Evolutionary conservation across 2,329 filamentous ascomycete genomes (phyloP).

Genomic region (Aspergillus quadricinctus): DNA sequence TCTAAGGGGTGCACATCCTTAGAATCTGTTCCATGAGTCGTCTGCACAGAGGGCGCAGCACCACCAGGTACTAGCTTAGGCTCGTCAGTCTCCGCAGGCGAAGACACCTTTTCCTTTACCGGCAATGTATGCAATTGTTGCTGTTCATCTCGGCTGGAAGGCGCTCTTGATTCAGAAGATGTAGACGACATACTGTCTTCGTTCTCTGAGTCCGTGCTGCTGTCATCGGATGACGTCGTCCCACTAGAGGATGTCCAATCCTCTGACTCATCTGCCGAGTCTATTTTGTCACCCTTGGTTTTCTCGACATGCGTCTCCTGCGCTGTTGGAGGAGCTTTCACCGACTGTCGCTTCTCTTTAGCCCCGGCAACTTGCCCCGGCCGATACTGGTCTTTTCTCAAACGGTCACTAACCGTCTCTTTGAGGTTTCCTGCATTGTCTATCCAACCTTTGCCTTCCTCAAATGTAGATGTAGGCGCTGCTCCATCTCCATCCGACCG

Average conservation of each 20-base stretch:
- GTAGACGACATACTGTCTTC: conserved; percentile 21
- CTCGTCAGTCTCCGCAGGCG: background rate
- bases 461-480: conserved; percentile 59
- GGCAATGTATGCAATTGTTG: background rate
- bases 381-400: conserved; percentile 24
- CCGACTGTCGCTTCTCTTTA: conserved; percentile 24
- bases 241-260: conserved; percentile 38
- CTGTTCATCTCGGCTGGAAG: conserved; percentile 21
- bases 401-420: conserved; percentile 28
- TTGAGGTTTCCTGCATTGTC: conserved; percentile 73
- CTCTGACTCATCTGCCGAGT: conserved; percentile 21
- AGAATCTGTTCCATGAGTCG: conserved; percentile 29
- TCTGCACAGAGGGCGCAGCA: background rate
- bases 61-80: conserved; percentile 1
- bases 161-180: conserved; percentile 25
- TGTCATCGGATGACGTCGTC: conserved; percentile 24
- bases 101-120: conserved; percentile 5
- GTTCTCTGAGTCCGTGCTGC: conserved; percentile 21
- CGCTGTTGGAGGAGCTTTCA: conserved; percentile 9
- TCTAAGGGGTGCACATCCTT: conserved; percentile 78
- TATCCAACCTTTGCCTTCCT: conserved; percentile 86
- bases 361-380: conserved; percentile 28
- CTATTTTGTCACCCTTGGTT: conserved; percentile 9
- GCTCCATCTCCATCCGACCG: conserved; percentile 50
- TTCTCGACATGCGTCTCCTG: conserved; percentile 6